Conservation (phyloP, 306 rosid species). For the Pyrus pyrifolia region DNA sequence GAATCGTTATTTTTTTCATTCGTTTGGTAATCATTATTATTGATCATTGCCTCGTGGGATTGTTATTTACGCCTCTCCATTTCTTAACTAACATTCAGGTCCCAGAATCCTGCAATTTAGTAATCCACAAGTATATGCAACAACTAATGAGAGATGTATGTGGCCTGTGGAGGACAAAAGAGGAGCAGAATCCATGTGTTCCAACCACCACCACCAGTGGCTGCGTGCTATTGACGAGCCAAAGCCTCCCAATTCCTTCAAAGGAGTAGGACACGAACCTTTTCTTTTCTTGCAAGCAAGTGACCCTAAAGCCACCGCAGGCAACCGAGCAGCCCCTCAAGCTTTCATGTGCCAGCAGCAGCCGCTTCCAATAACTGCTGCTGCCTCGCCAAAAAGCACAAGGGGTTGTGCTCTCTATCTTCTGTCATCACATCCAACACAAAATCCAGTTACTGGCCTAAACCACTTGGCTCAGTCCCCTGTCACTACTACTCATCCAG, state of each 20-base stretch:
- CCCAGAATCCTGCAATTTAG: conserved; percentile 77
- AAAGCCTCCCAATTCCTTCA: conserved; percentile 19
- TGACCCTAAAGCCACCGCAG: conserved; percentile 17
- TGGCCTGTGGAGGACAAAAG: conserved; percentile 46
- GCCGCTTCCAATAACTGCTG: conserved; percentile 12
- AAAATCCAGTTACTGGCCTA: conserved; percentile 32
- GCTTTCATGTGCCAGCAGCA: conserved; percentile 1
- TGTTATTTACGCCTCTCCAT: not conserved
- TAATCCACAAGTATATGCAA: conserved; percentile 46
- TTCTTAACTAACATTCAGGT: conserved; percentile 30
- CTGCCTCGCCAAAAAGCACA: conserved; percentile 30
- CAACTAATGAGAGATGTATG: conserved; percentile 33
- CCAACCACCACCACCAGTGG: conserved; percentile 27
- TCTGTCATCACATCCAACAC: conserved; percentile 79
- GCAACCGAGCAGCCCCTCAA: conserved; percentile 29
- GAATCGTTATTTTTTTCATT: not conserved
- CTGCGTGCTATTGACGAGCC: conserved; percentile 24
- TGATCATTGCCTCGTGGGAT: not conserved
- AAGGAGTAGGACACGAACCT: conserved; percentile 36
- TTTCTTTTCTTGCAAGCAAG: conserved; percentile 35
- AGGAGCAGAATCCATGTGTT: conserved; percentile 36
- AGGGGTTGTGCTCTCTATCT: conserved; percentile 95
- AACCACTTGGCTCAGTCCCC: conserved; percentile 28
- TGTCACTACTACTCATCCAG: conserved; percentile 22
- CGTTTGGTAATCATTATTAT: not conserved